These are phyloP conservation scores for Plantago major DNA, from an alignment of 257 asterid genomes.

Conservation along the genomic window DNA sequence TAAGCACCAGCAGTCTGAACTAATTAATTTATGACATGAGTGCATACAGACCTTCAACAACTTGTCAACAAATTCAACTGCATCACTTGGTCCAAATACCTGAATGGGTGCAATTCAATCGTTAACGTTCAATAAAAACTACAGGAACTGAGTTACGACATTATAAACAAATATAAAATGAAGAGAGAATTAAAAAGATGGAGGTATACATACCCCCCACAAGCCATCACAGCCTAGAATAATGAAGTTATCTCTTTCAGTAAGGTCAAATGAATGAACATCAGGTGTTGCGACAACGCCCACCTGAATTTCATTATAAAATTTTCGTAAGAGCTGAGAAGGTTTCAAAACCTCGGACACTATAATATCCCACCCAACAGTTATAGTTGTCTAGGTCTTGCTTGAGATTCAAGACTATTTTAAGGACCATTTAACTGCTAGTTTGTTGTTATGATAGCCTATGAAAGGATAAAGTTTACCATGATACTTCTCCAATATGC, in stretches of 20 bases:
- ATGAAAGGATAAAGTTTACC: not conserved
- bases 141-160: not conserved
- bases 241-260: conserved; percentile 82
- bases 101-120: conserved; percentile 21
- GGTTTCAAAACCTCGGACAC: too few relatives aligned
- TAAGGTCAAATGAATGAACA: conserved; percentile 84
- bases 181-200: conserved; percentile 11
- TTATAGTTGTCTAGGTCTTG: too few relatives aligned
- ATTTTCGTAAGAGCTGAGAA: too few relatives aligned
- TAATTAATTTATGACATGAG: not conserved
- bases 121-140: conserved; percentile 10
- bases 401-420: too few relatives aligned
- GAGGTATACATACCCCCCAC: conserved; percentile 88
- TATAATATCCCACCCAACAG: too few relatives aligned
- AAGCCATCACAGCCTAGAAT: conserved; percentile 97
- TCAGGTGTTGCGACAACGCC: conserved; percentile 90
- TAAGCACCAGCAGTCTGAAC: conserved; percentile 3
- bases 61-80: conserved; percentile 81
- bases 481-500: conserved; percentile 6
- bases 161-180: not conserved
- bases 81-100: conserved; percentile 96
- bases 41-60: conserved; percentile 56
- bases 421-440: too few relatives aligned
- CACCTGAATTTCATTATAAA: conserved; percentile 50
- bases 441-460: not conserved